phyloP scores from a whole-genome alignment of 176 grass and related monocot species.

The Cocos nucifera region DNA sequence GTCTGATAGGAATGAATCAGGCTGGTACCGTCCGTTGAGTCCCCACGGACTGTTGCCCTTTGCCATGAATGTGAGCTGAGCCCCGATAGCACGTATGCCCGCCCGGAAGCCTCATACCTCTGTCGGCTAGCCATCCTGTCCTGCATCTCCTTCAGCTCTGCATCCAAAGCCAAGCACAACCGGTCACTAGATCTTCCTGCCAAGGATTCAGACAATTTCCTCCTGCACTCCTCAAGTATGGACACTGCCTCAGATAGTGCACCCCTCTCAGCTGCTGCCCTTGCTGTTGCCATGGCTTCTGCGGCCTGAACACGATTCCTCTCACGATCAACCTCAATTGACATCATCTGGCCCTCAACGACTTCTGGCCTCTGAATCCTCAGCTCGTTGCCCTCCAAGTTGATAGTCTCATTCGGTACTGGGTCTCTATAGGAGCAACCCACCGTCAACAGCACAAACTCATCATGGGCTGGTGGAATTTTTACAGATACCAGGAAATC shows the following conservation, averaged over 20 bases:
- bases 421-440: conserved; percentile 29
- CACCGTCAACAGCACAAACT: conserved; percentile 33
- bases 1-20: conserved; percentile 67
- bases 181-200: conserved; percentile 36
- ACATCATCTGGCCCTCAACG: background rate
- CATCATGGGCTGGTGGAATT: conserved; percentile 12
- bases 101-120: conserved; percentile 70
- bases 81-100: conserved; percentile 70
- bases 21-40: conserved; percentile 53
- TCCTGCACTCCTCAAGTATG: conserved; percentile 48
- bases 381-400: conserved; percentile 6
- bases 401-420: background rate
- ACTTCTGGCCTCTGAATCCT: conserved; percentile 6
- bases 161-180: conserved; percentile 49
- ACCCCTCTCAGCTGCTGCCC: conserved; percentile 46
- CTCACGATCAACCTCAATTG: conserved; percentile 33
- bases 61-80: conserved; percentile 84
- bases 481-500: conserved; percentile 41
- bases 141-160: conserved; percentile 77
- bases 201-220: conserved; percentile 30
- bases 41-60: conserved; percentile 66
- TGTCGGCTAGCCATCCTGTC: conserved; percentile 56
- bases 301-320: conserved; percentile 57
- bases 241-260: conserved; percentile 42
- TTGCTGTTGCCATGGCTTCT: conserved; percentile 66